phyloP scores from a whole-genome alignment of 1,284 basidiomycete genomes.

The Tilletia indica region DNA sequence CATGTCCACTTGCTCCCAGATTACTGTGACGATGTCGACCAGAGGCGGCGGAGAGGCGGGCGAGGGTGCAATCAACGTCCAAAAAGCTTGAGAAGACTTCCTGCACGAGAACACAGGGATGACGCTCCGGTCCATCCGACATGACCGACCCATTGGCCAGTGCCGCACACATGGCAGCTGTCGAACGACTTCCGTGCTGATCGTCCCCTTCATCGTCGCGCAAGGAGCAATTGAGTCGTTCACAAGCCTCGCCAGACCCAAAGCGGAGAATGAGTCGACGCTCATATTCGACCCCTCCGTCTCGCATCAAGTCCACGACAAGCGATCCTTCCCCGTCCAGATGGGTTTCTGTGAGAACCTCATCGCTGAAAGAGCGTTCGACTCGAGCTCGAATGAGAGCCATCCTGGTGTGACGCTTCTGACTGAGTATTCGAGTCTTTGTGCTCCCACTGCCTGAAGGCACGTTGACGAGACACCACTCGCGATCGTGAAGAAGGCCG shows the following conservation, averaged over 20 bases:
- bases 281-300: not conserved
- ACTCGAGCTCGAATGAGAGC: conserved; percentile 36
- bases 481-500: conserved; percentile 36
- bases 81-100: conserved; percentile 11
- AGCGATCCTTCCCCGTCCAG: not conserved
- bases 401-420: conserved; percentile 37
- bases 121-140: not conserved
- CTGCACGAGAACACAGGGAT: not conserved
- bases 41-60: conserved; percentile 14
- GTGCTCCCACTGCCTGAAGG: conserved; percentile 28
- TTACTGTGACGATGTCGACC: not conserved
- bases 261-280: not conserved
- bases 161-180: not conserved
- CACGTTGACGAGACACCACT: conserved; percentile 40
- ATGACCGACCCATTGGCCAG: not conserved
- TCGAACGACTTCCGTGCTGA: not conserved
- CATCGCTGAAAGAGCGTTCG: conserved; percentile 15
- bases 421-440: conserved; percentile 26
- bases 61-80: conserved; percentile 17
- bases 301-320: not conserved
- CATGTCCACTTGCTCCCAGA: not conserved
- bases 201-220: not conserved
- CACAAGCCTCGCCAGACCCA: not conserved
- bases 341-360: not conserved
- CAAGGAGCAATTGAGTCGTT: not conserved